A percentile compares a stretch with the other conserved stretches of the same genome.
Conservation (phyloP, 768 basidiomycete species). For the Suillus subalutaceus region DNA sequence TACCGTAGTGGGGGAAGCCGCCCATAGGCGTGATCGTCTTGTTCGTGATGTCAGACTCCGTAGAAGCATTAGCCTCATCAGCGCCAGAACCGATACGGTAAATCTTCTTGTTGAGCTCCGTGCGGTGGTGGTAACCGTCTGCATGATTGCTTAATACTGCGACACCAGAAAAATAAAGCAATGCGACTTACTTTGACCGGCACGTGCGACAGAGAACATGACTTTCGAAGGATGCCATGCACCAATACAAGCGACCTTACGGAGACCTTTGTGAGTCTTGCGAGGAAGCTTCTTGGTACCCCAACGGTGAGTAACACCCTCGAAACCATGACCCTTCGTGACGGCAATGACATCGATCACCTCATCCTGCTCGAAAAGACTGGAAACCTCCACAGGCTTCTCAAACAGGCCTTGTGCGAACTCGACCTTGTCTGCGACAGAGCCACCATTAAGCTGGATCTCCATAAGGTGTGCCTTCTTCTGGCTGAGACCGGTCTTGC, state of each 20-base stretch:
- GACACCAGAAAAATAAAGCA: background rate
- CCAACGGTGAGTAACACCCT: slow-evolving; percentile 99
- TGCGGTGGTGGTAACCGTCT: slow-evolving; percentile 97
- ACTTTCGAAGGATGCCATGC: slow-evolving; percentile 99
- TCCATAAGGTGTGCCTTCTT: slow-evolving; percentile 99
- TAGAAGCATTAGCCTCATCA: slow-evolving; percentile 86
- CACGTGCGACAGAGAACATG: slow-evolving; percentile 99
- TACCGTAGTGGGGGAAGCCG: slow-evolving; percentile 99
- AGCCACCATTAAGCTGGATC: slow-evolving; percentile 99
- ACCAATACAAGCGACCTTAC: slow-evolving; percentile 99
- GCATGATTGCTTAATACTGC: slow-evolving; percentile 15
- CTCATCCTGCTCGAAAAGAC: slow-evolving; percentile 96
- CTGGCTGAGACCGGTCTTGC: slow-evolving; percentile 96
- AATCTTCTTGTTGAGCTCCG: slow-evolving; percentile 98
- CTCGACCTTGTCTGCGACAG: slow-evolving; percentile 95
- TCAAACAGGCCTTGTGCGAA: slow-evolving; percentile 94
- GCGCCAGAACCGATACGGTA: slow-evolving; percentile 87
- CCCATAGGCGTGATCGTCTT: slow-evolving; percentile 96
- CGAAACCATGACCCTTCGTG: slow-evolving; percentile 99
- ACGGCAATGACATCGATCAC: slow-evolving; percentile 96
- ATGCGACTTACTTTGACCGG: slow-evolving; percentile 89
- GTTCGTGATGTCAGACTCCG: slow-evolving; percentile 92
- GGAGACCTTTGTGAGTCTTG: slow-evolving; percentile 99
- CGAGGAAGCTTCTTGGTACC: slow-evolving; percentile 98
- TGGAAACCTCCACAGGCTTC: slow-evolving; percentile 86